Evolutionary conservation across 768 basidiomycete genomes (phyloP).

Genomic region (Collybiopsis luxurians): DNA sequence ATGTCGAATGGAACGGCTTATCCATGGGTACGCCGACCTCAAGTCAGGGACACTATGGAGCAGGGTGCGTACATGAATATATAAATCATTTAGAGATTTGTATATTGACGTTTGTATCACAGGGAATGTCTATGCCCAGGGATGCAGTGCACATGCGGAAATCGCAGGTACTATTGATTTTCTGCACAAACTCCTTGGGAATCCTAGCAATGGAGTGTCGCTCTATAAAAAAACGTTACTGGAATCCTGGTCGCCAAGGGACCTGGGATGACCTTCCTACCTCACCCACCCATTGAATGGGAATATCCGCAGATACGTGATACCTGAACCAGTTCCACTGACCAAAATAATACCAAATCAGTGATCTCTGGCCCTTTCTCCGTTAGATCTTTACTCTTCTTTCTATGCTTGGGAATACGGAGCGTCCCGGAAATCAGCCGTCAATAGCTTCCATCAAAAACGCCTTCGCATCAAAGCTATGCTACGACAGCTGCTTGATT

Average conservation of each 20-base stretch:
- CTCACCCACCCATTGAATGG: slow-evolving; percentile 2
- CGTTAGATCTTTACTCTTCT: slow-evolving; percentile 3
- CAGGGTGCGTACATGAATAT: not conserved
- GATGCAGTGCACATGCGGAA: slow-evolving; percentile 11
- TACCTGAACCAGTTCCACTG: not conserved
- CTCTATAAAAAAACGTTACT: not conserved
- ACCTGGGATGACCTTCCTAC: not conserved
- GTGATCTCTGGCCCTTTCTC: not conserved
- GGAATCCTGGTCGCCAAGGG: not conserved
- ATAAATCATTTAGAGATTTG: not conserved
- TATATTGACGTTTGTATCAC: not conserved
- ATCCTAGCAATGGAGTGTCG: not conserved
- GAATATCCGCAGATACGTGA: not conserved
- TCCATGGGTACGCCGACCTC: not conserved
- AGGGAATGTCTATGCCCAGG: slow-evolving; percentile 9
- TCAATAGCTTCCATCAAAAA: not conserved
- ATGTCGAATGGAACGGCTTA: not conserved
- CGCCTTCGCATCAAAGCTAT: not conserved
- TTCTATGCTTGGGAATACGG: slow-evolving; percentile 3
- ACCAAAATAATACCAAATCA: slow-evolving; percentile 3
- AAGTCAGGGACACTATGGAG: slow-evolving; percentile 7
- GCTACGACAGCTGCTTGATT: not conserved
- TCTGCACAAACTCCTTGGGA: not conserved
- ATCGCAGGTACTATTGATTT: slow-evolving; percentile 5
- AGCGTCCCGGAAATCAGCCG: not conserved